Base-by-base conservation (phyloP, 192 early-diverging fungal species). In the Radiomyces spectabilis region DNA sequence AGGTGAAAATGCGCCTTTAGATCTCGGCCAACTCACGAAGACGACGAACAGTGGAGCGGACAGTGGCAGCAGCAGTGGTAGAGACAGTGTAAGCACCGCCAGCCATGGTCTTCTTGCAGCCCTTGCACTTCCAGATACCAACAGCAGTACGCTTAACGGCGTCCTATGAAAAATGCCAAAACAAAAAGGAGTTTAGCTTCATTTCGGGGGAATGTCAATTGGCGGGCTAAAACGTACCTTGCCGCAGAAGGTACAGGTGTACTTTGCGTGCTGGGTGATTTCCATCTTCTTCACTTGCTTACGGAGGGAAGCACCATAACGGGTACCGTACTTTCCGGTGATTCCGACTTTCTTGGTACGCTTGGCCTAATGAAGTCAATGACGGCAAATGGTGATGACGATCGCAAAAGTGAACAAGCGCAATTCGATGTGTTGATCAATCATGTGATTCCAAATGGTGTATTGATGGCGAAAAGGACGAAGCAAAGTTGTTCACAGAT, bases 191-290 rank as follows among this genome's bases (percentile, higher is more conserved):
- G n/a, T n/a, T n/a, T n/a, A n/a, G n/a, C n/a, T n/a, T n/a, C n/a
- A n/a, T n/a, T n/a, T n/a, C n/a, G n/a, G n/a, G n/a, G n/a, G n/a
- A n/a, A n/a, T n/a, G n/a, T n/a, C n/a, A n/a, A n/a, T n/a, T 39
- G 38, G 38, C 13, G 13, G 38, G 13, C 13, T 15, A 15, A 21
- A 24, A 40, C 61, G 64, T 72, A 88, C 85, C 76, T 94, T 94
- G 61, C 96, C 95, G 81, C 96, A 99, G 94, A 99, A 99, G 59
- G 93, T 87, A 82, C 96, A 99, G 58, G 91, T 95, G 91, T 99
- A 99, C 81, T 93, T 93, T 73, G 86, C 80, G 82, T 99, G 96
- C 82, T 99, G 96, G 70, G 93, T 91, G 75, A 97, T 93, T 87
- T 99, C 96, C 84, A 97, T 95, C 86, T 94, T 94, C 86, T 94